Conservation (phyloP, 495 filamentous ascomycete genomes). For the Apiosordaria backusii region DNA sequence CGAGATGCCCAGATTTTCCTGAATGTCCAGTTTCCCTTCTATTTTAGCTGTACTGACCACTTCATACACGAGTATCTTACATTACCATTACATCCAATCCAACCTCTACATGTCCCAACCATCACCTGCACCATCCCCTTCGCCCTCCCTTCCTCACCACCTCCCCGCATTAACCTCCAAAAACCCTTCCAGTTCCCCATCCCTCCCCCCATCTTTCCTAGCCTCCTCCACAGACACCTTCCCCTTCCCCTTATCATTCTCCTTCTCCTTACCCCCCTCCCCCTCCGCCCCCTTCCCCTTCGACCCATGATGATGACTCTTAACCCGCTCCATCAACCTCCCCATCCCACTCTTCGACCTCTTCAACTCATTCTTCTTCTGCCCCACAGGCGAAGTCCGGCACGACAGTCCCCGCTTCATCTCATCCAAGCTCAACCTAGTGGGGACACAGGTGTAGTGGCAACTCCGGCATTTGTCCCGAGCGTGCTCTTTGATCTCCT, state of each 20-base stretch:
- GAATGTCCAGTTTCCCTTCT: background rate
- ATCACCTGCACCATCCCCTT: background rate
- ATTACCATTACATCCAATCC: background rate
- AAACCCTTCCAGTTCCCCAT: background rate
- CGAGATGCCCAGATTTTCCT: too few species aligned
- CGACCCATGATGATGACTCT: background rate
- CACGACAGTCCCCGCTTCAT: background rate
- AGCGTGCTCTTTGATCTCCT: background rate
- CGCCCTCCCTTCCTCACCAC: background rate
- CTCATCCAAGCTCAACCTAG: background rate
- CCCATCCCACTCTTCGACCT: background rate
- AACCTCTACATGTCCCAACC: background rate
- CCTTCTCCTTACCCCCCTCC: background rate
- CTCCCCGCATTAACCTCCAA: conserved; percentile 5
- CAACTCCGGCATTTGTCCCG: background rate
- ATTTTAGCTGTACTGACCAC: background rate
- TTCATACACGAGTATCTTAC: background rate
- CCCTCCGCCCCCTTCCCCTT: background rate
- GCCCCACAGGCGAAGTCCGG: background rate
- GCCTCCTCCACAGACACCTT: background rate
- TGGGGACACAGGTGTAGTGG: background rate
- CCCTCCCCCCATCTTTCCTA: background rate
- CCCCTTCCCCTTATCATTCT: background rate
- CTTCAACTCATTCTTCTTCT: background rate
- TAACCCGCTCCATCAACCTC: background rate